These are phyloP conservation scores for Aspergillus fijiensis DNA, from an alignment of 2,329 filamentous ascomycete species.

Conservation along the genomic window DNA sequence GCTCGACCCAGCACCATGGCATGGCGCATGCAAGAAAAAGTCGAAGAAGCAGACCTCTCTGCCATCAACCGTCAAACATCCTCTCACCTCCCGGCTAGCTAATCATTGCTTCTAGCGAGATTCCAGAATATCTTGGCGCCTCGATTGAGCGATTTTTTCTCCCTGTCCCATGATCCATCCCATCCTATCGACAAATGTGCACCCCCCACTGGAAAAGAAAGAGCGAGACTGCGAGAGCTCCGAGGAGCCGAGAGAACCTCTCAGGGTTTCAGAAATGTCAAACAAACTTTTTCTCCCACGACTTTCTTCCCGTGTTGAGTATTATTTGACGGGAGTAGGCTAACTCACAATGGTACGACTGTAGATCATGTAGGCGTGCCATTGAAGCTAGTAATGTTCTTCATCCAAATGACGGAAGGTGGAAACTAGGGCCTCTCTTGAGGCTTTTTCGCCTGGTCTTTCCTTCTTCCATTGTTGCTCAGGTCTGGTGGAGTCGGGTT, in stretches of 20 bases:
- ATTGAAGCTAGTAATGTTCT: not conserved
- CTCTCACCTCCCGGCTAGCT: not conserved
- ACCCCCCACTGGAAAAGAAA: not conserved
- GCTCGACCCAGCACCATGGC: not conserved
- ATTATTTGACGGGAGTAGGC: too few relatives aligned
- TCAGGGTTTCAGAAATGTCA: not conserved
- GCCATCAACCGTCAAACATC: too few relatives aligned
- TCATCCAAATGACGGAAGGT: too few relatives aligned
- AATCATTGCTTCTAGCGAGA: not conserved
- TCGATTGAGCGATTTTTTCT: not conserved
- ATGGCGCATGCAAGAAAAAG: not conserved
- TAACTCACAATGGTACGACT: not conserved
- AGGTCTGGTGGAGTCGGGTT: not conserved
- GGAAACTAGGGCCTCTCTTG: not conserved
- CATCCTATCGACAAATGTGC: not conserved
- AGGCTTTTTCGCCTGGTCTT: not conserved
- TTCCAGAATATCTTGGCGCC: constrained; percentile 20
- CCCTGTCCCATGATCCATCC: too few relatives aligned
- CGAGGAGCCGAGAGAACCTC: not conserved
- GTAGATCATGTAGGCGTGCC: not conserved
- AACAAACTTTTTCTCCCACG: too few relatives aligned
- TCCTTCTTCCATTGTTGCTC: not conserved
- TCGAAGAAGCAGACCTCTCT: not conserved
- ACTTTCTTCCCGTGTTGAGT: too few relatives aligned
- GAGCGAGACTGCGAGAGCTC: too few relatives aligned